phyloP scores from a whole-genome alignment of 1,284 basidiomycete genomes.

The Marasmius tenuissimus region DNA sequence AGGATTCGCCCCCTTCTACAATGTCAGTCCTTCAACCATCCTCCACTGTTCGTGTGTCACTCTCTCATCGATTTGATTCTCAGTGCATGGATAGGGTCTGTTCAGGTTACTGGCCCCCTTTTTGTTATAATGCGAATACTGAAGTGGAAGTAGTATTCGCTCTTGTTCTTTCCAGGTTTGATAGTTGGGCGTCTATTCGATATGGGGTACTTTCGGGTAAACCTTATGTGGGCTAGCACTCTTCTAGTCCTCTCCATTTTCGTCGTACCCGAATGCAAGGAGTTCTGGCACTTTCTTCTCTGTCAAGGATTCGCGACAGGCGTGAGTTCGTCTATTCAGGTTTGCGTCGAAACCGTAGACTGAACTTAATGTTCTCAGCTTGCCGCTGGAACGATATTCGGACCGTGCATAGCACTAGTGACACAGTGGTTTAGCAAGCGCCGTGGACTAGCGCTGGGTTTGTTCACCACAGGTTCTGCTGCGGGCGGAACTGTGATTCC shows the following conservation, averaged over 20 bases:
- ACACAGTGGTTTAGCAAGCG: slow-evolving; percentile 35
- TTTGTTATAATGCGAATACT: not conserved
- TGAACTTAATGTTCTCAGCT: slow-evolving; percentile 11
- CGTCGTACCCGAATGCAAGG: slow-evolving; percentile 40
- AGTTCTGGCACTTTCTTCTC: slow-evolving; percentile 45
- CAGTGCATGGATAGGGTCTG: slow-evolving; percentile 37
- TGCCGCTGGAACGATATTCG: slow-evolving; percentile 32
- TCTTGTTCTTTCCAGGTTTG: slow-evolving; percentile 17
- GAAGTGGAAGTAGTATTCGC: slow-evolving; percentile 11
- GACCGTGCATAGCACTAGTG: slow-evolving; percentile 33
- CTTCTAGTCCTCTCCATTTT: slow-evolving; percentile 40
- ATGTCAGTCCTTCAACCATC: slow-evolving; percentile 19
- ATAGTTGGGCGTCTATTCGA: slow-evolving; percentile 44
- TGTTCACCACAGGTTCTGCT: slow-evolving; percentile 21
- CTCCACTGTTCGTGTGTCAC: not conserved
- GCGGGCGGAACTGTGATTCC: slow-evolving; percentile 33
- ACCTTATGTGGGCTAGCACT: slow-evolving; percentile 32
- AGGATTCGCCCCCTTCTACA: slow-evolving; percentile 23
- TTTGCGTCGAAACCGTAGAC: not conserved
- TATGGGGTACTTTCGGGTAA: slow-evolving; percentile 39
- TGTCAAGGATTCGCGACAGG: slow-evolving; percentile 38
- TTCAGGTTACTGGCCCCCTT: slow-evolving; percentile 21
- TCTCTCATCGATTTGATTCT: not conserved
- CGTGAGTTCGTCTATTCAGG: slow-evolving; percentile 15
- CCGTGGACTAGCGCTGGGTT: slow-evolving; percentile 22